Base-by-base conservation (phyloP, 352 stramenopile genomes). In the Pythium phragmiticola region DNA sequence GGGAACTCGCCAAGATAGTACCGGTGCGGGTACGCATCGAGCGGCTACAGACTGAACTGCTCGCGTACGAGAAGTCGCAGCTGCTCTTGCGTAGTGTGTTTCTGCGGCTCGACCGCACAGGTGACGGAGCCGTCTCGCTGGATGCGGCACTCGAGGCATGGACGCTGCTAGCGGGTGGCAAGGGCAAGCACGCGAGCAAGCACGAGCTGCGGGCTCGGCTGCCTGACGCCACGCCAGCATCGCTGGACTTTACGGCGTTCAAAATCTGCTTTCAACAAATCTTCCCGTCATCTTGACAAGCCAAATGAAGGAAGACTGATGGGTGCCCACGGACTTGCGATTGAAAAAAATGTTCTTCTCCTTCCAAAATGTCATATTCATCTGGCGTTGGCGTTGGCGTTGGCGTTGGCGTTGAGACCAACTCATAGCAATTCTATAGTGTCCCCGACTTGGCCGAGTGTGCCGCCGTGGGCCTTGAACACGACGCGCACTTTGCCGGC, bases 401-500 rank as follows among this genome's bases (percentile, higher is more conserved):
- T 39, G 34, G 34, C 11, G 34, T 39, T 39, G 4, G 34, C 7
- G 34, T 39, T 39, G 13, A 46, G 39, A 7, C 39, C 13, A 26
- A 39, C 7, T 59, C 33, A 60, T 41, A 66, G 34, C 8, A 88
- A 47, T 17, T 68, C 42, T 14, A 90, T 60, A 0, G n/a, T 14
- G 33, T 85, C 76, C 19, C 77, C 77, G 2, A 77, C 61, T 58
- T 84, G 76, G 0, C 69, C 80, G 6, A 62, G 58, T 12, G 83
- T 92, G 9, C 83, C 83, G 16, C 74, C 75, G 45, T 70, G 70
- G 2, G 11, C 43, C 28, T 60, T 33, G 50, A 90, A 90, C 8
- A 63, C 45, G 12, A 91, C 73, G 17, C 84, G 78, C 5, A 93
- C 77, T 60, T 93, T 91, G 11, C 84, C 84, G 30, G 79, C 82